Conservation (phyloP, 257 asterid species). For the Echites panduratus region DNA sequence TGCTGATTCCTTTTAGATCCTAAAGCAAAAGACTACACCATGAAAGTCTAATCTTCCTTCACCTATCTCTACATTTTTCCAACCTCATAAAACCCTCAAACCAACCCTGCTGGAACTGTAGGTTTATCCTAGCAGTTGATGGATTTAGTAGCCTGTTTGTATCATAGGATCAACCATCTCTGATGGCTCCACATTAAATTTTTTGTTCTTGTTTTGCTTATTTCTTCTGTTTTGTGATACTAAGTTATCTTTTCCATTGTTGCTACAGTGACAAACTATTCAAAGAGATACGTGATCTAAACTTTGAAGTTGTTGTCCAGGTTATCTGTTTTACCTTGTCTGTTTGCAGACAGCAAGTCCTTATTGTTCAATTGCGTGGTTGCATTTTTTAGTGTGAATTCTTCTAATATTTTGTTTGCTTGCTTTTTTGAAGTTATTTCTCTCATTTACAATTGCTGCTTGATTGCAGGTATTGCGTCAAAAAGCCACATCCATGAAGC, state of each 20-base stretch:
- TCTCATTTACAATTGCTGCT: constrained; percentile 41
- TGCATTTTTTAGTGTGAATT: constrained; percentile 10
- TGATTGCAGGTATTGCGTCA: constrained; percentile 95
- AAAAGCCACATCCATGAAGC: constrained; percentile 97
- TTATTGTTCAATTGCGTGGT: constrained; percentile 1
- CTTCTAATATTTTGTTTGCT: constrained; percentile 1
- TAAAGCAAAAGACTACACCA: not conserved
- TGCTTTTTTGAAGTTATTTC: constrained; percentile 19
- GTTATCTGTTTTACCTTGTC: constrained; percentile 39
- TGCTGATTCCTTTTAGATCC: not conserved
- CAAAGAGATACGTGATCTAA: constrained; percentile 93
- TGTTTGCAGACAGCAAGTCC: not conserved
- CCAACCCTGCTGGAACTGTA: not conserved
- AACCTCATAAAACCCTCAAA: not conserved
- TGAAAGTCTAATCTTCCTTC: not conserved
- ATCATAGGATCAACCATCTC: not conserved
- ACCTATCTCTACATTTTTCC: not conserved
- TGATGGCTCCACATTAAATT: not conserved
- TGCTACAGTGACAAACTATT: constrained; percentile 83
- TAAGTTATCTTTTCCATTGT: constrained; percentile 20
- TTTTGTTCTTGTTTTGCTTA: constrained; percentile 7
- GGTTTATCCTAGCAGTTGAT: not conserved
- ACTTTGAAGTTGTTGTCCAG: constrained; percentile 98
- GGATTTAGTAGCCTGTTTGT: constrained; percentile 4
- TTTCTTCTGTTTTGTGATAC: constrained; percentile 1